Evolutionary conservation across 208 protist genomes (phyloP).

Genomic region (Wallacemonas sp.): DNA sequence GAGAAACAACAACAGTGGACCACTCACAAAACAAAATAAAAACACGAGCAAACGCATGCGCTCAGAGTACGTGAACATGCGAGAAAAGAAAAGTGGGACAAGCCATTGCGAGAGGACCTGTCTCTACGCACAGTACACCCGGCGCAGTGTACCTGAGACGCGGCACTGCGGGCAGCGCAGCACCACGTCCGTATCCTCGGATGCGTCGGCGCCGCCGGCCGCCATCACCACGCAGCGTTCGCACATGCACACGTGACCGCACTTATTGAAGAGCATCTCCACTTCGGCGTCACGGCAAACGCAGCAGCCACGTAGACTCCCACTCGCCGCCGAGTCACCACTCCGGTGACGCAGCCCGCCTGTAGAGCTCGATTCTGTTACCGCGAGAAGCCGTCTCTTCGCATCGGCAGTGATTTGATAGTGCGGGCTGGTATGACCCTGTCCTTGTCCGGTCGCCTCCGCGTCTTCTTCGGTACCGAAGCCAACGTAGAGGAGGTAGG

Average conservation of each 20-base stretch:
- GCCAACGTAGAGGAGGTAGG: slow-evolving; percentile 4
- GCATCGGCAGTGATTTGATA: neutral
- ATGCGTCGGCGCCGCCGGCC: neutral
- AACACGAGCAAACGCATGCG: neutral
- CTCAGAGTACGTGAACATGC: no score
- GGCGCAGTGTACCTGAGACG: neutral
- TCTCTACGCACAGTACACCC: slow-evolving; percentile 11
- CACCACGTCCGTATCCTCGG: neutral
- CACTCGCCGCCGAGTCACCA: no score
- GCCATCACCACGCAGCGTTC: slow-evolving; percentile 11
- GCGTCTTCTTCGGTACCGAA: neutral
- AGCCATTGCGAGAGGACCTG: no score
- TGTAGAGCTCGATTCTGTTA: no score
- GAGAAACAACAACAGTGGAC: slow-evolving; percentile 1
- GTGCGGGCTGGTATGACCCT: neutral
- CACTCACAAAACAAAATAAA: slow-evolving; percentile 8
- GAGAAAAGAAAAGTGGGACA: slow-evolving; percentile 11
- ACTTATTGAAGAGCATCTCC: slow-evolving; percentile 10
- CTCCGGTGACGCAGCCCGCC: no score
- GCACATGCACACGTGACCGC: slow-evolving; percentile 17
- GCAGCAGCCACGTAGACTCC: neutral
- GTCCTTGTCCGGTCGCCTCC: slow-evolving; percentile 1
- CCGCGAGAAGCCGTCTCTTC: neutral
- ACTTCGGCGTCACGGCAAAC: neutral
- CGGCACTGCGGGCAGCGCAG: slow-evolving; percentile 15